phyloP scores from a whole-genome alignment of 2,329 filamentous ascomycete genomes.

The Cladobotryum protrusum region DNA sequence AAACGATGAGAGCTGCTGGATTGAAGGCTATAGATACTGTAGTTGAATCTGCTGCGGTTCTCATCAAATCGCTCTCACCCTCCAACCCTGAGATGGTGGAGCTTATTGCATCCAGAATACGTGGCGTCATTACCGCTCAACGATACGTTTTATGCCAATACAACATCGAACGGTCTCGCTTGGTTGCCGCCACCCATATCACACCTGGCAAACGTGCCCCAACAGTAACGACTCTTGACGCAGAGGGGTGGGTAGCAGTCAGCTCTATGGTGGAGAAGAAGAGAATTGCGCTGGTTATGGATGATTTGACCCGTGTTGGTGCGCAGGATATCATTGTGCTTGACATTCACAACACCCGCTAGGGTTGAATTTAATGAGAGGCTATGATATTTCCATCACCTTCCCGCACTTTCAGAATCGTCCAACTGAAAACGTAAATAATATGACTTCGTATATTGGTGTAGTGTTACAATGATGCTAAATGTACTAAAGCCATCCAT shows the following conservation, averaged over 20 bases:
- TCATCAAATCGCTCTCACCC: constrained; percentile 84
- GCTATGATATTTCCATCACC: too few species aligned
- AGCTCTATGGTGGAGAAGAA: constrained; percentile 90
- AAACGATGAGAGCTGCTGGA: constrained; percentile 95
- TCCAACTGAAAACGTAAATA: too few species aligned
- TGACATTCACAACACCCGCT: constrained; percentile 74
- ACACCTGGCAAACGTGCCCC: constrained; percentile 92
- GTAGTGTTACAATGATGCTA: too few species aligned
- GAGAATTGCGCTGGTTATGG: constrained; percentile 79
- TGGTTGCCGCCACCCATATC: constrained; percentile 64
- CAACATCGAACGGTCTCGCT: constrained; percentile 70
- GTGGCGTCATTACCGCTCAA: constrained; percentile 91
- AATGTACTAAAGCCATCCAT: too few species aligned
- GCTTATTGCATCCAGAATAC: constrained; percentile 78
- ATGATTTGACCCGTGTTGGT: constrained; percentile 67
- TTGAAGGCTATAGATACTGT: constrained; percentile 93
- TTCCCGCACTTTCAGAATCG: too few species aligned
- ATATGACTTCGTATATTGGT: too few species aligned
- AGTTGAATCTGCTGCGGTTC: constrained; percentile 75
- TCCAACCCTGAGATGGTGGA: constrained; percentile 76
- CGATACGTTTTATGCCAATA: constrained; percentile 94
- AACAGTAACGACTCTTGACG: constrained; percentile 83
- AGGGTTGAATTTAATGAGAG: constrained; percentile 2
- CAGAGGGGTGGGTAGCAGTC: constrained; percentile 89
- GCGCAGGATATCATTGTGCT: constrained; percentile 81